These are phyloP conservation scores for Paecilomyces variotii DNA, from an alignment of 2,329 filamentous ascomycete genomes.

Conservation along the genomic window DNA sequence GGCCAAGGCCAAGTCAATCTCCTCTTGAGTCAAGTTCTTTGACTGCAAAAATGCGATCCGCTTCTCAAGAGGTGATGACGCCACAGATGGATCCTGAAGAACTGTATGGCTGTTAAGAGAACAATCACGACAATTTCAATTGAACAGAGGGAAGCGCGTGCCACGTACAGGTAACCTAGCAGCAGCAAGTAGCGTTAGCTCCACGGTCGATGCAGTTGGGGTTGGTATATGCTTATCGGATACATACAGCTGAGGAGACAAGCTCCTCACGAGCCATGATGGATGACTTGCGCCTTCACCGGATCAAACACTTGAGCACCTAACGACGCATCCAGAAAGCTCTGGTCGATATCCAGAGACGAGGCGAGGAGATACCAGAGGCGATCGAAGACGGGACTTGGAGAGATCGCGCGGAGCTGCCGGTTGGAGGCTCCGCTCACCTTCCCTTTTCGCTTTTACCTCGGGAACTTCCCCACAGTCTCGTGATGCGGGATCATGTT, in stretches of 20 bases:
- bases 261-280: constrained; percentile 93
- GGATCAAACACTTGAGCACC: constrained; percentile 1
- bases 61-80: constrained; percentile 83
- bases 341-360: constrained; percentile 2
- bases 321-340: not conserved
- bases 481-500: constrained; percentile 2
- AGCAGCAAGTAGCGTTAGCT: constrained; percentile 13
- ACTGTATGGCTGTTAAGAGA: constrained; percentile 45
- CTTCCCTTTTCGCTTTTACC: constrained; percentile 12
- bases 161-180: constrained; percentile 45
- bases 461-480: constrained; percentile 31
- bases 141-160: not conserved
- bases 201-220: constrained; percentile 19
- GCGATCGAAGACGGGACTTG: constrained; percentile 8
- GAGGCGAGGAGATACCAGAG: constrained; percentile 8
- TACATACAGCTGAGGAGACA: constrained; percentile 67
- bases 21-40: constrained; percentile 94
- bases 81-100: constrained; percentile 87
- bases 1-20: constrained; percentile 76
- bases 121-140: not conserved
- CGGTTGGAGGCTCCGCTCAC: not conserved
- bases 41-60: constrained; percentile 87
- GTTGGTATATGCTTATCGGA: constrained; percentile 6
- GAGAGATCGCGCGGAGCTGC: constrained; percentile 8
- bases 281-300: constrained; percentile 9